Evolutionary conservation across 2,329 filamentous ascomycete species (phyloP).

Genomic region (Samsoniella hepiali): DNA sequence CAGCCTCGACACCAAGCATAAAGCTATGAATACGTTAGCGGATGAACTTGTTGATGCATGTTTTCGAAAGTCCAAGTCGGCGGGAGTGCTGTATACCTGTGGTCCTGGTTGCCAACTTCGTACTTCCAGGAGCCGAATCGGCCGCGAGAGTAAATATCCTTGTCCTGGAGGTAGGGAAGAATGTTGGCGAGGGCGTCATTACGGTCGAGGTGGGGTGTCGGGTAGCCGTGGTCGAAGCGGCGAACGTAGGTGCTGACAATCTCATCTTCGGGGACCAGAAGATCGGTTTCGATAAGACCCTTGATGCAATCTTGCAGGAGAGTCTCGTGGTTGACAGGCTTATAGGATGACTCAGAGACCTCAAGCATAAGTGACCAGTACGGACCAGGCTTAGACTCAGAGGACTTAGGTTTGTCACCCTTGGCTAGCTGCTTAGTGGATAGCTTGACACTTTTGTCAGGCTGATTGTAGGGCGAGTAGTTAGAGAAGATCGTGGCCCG

Average conservation of each 20-base stretch:
- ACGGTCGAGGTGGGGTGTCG: conserved; percentile 82
- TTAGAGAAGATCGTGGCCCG: conserved; percentile 97
- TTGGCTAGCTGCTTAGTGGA: conserved; percentile 76
- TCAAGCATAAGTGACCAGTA: conserved; percentile 99
- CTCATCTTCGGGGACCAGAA: conserved; percentile 79
- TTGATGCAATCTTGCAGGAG: conserved; percentile 78
- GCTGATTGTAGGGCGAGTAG: conserved; percentile 94
- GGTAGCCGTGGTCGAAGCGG: conserved; percentile 91
- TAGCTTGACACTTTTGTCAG: conserved; percentile 69
- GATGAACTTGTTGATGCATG: no score
- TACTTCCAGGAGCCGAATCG: conserved; percentile 93
- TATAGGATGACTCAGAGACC: conserved; percentile 86
- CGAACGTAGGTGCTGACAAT: conserved; percentile 93
- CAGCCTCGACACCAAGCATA: conserved; percentile 90
- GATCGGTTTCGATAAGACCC: conserved; percentile 87
- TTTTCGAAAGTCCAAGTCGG: no score
- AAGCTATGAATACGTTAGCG: conserved; percentile 42
- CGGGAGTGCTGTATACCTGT: conserved; percentile 10
- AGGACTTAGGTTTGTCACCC: conserved; percentile 62
- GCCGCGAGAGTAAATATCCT: conserved; percentile 84
- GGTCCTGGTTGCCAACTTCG: conserved; percentile 49
- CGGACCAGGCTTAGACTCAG: conserved; percentile 67
- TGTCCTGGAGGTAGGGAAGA: conserved; percentile 76
- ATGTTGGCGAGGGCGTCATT: conserved; percentile 83
- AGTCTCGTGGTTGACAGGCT: conserved; percentile 77